phyloP scores from a whole-genome alignment of 192 early-diverging fungal species.

The Coemansia sp. region DNA sequence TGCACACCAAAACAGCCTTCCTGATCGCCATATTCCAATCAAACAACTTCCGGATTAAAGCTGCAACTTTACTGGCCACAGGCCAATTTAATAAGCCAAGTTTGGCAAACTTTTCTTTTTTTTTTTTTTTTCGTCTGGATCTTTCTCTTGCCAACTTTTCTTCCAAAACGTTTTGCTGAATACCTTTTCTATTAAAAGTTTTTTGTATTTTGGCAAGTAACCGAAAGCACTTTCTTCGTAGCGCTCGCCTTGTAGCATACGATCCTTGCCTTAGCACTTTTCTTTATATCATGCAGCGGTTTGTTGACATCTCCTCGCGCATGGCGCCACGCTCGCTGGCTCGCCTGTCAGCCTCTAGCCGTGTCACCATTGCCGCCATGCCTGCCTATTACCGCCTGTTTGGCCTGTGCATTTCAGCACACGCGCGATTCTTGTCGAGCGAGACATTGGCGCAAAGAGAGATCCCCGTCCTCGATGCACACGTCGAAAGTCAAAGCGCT shows the following conservation, averaged over 20 bases:
- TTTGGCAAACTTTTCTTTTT: background rate
- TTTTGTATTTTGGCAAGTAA: background rate
- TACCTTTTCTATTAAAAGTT: background rate
- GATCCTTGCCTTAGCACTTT: background rate
- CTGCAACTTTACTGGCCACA: background rate
- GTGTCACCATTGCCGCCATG: background rate
- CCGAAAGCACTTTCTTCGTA: background rate
- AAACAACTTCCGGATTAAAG: background rate
- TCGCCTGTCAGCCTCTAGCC: slow-evolving; percentile 8
- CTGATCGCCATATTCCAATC: too few species aligned
- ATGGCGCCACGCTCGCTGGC: slow-evolving; percentile 14
- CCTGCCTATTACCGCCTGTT: slow-evolving; percentile 2
- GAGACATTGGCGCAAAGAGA: slow-evolving; percentile 17
- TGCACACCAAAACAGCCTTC: too few species aligned
- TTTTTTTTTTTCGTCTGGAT: background rate
- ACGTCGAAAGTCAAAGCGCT: background rate
- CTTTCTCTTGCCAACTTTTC: background rate
- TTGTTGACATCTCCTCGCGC: slow-evolving; percentile 7
- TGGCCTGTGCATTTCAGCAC: background rate
- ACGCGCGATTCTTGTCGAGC: slow-evolving; percentile 17
- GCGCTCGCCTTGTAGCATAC: background rate
- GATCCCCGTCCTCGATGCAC: background rate
- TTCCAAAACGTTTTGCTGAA: background rate
- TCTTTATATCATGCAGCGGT: slow-evolving; percentile 24
- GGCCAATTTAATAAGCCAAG: background rate